A percentile compares a stretch with the other conserved stretches of the same genome.
Evolutionary conservation across 192 early-diverging fungal genomes (phyloP).

Genomic region (Dispira parvispora): DNA sequence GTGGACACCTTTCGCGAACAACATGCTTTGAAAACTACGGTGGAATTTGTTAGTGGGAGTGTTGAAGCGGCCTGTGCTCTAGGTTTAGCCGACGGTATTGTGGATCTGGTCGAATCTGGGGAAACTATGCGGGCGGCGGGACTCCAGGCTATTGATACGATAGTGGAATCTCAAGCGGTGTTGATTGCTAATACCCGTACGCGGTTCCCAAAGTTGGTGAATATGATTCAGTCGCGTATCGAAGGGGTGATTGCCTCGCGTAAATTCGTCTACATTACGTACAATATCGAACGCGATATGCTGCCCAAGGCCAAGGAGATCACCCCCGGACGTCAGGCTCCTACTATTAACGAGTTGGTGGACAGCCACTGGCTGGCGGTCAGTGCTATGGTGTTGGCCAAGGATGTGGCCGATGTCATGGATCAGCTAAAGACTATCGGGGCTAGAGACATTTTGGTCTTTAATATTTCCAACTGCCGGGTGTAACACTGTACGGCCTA

Average conservation of each 20-base stretch:
- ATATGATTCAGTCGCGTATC: slow-evolving; percentile 66
- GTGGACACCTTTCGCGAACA: neutral
- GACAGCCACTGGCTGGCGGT: slow-evolving; percentile 81
- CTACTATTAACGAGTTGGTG: slow-evolving; percentile 75
- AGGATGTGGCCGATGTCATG: slow-evolving; percentile 69
- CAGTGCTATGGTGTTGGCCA: slow-evolving; percentile 74
- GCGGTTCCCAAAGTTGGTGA: slow-evolving; percentile 56
- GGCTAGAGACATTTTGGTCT: slow-evolving; percentile 80
- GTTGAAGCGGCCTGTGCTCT: slow-evolving; percentile 94
- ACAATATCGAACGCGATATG: slow-evolving; percentile 60
- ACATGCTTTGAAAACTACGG: slow-evolving; percentile 39
- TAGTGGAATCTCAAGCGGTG: slow-evolving; percentile 74
- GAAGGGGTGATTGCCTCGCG: slow-evolving; percentile 80
- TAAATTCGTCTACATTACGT: slow-evolving; percentile 75
- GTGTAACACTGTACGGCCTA: slow-evolving; percentile 23
- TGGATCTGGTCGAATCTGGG: slow-evolving; percentile 71
- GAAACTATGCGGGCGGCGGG: slow-evolving; percentile 99
- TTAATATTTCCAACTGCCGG: slow-evolving; percentile 62
- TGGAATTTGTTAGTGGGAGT: slow-evolving; percentile 79
- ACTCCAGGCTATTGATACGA: slow-evolving; percentile 72
- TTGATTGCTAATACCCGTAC: slow-evolving; percentile 71
- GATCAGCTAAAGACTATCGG: slow-evolving; percentile 71
- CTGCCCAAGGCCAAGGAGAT: slow-evolving; percentile 50
- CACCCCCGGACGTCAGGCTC: slow-evolving; percentile 86
- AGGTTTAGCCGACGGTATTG: slow-evolving; percentile 92